Percentiles rank a stretch among this genome's conserved stretches.
These are phyloP conservation scores for Jamesozyma lodderae DNA, from an alignment of 805 yeast species.

Conservation along the genomic window DNA sequence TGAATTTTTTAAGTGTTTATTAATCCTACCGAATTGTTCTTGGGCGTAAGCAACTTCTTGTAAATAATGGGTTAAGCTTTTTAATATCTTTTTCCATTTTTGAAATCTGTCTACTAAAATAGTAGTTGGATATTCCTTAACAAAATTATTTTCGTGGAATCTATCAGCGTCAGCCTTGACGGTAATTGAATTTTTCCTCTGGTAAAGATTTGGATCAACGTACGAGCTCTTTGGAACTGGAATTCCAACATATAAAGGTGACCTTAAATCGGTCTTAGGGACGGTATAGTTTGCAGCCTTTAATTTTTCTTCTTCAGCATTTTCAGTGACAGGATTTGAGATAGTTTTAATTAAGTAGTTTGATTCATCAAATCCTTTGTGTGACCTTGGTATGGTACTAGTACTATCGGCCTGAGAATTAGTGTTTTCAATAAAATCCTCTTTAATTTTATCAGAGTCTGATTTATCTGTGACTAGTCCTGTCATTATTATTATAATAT, in stretches of 20 bases:
- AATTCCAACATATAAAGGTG: slow-evolving; percentile 25
- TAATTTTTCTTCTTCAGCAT: background rate
- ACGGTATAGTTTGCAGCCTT: background rate
- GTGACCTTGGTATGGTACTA: background rate
- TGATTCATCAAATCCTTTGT: background rate
- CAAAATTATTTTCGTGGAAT: slow-evolving; percentile 8
- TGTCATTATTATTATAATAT: too few species aligned
- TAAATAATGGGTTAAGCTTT: slow-evolving; percentile 58
- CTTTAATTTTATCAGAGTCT: too few species aligned
- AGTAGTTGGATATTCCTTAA: slow-evolving; percentile 57
- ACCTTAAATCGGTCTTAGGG: slow-evolving; percentile 11
- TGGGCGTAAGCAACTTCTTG: slow-evolving; percentile 68
- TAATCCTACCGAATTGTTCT: slow-evolving; percentile 61
- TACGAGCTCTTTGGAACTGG: slow-evolving; percentile 20
- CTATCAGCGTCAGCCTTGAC: background rate
- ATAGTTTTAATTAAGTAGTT: background rate
- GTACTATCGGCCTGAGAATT: too few species aligned
- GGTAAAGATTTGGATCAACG: background rate
- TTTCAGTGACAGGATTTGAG: background rate
- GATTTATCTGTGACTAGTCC: too few species aligned
- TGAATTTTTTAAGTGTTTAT: slow-evolving; percentile 62
- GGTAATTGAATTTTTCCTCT: background rate
- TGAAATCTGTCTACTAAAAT: slow-evolving; percentile 67
- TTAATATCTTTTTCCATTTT: slow-evolving; percentile 69
- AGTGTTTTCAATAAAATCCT: too few species aligned